Evolutionary conservation across 1,284 basidiomycete species (phyloP).

Genomic region (Tylopilus orsonianus): DNA sequence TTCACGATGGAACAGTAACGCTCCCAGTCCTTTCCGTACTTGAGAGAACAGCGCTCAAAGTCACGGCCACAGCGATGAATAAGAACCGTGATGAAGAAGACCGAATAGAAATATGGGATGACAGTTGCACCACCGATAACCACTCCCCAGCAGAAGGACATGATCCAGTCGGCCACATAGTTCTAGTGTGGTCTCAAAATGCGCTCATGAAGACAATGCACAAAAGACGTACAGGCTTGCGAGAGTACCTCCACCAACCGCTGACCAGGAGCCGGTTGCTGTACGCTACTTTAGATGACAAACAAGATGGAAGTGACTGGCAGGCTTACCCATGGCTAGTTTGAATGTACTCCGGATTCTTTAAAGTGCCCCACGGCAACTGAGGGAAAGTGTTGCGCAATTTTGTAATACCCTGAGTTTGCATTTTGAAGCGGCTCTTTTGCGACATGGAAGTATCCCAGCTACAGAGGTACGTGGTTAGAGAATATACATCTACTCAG

Average conservation of each 20-base stretch:
- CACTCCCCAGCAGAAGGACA: constrained; percentile 90
- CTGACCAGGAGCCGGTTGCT: constrained; percentile 82
- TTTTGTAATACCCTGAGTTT: constrained; percentile 85
- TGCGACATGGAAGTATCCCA: constrained; percentile 97
- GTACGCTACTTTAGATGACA: constrained; percentile 13
- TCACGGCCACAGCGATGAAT: constrained; percentile 87
- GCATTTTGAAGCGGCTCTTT: constrained; percentile 98
- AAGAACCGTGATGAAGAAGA: constrained; percentile 90
- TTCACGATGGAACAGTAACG: constrained; percentile 83
- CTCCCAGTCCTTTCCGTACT: constrained; percentile 97
- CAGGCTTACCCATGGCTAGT: constrained; percentile 81
- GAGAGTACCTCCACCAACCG: constrained; percentile 88
- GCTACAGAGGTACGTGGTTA: constrained; percentile 39
- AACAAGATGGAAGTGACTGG: neutral
- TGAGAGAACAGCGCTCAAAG: constrained; percentile 88
- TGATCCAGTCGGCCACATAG: constrained; percentile 86
- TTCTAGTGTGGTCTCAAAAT: constrained; percentile 46
- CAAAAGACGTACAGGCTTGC: constrained; percentile 70
- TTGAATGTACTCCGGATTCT: constrained; percentile 91
- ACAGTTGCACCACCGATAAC: constrained; percentile 80
- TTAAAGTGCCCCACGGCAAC: constrained; percentile 81
- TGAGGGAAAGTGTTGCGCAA: constrained; percentile 94
- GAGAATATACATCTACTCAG: constrained; percentile 11
- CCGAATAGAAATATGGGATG: constrained; percentile 94
- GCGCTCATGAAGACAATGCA: neutral